Evolutionary conservation across 2,329 filamentous ascomycete genomes (phyloP).

Genomic region (Nigrospora oryzae): DNA sequence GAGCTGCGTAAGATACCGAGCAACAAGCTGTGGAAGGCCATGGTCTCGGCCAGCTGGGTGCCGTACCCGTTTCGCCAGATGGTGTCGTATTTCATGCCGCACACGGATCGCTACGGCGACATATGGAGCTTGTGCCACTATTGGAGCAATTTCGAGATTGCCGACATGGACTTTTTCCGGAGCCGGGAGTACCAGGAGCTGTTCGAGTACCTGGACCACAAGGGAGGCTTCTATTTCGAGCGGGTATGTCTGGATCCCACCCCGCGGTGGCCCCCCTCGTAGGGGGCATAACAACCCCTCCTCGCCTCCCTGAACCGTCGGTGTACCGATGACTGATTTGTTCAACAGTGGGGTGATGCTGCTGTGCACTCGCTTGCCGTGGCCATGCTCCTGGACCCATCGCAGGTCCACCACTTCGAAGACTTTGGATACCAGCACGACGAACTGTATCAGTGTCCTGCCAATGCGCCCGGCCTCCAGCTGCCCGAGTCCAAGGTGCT

Average conservation of each 20-base stretch:
- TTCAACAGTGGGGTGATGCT: constrained; percentile 31
- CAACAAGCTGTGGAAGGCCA: constrained; percentile 29
- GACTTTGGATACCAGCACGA: constrained; percentile 34
- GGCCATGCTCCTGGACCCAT: constrained; percentile 28
- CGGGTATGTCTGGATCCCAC: constrained; percentile 19
- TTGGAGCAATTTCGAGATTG: constrained; percentile 40
- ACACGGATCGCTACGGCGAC: constrained; percentile 29
- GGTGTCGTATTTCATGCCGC: constrained; percentile 22
- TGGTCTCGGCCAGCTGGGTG: constrained; percentile 29
- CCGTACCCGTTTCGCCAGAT: constrained; percentile 31
- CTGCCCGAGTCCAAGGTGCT: constrained; percentile 17
- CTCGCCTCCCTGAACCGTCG: background rate
- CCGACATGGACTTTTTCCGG: constrained; percentile 35
- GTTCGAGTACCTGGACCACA: constrained; percentile 29
- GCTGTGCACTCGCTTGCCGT: constrained; percentile 33
- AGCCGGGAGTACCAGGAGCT: constrained; percentile 28
- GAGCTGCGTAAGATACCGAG: constrained; percentile 23
- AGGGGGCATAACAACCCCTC: background rate
- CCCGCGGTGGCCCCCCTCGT: too few species aligned
- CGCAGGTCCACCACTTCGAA: constrained; percentile 32
- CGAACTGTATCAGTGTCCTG: constrained; percentile 21
- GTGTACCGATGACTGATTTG: background rate
- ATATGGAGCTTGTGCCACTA: constrained; percentile 36
- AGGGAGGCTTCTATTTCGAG: constrained; percentile 34
- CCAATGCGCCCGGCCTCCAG: constrained; percentile 27